Evolutionary conservation across 2,329 filamentous ascomycete species (phyloP).

Genomic region (Calonectria ilicicola): DNA sequence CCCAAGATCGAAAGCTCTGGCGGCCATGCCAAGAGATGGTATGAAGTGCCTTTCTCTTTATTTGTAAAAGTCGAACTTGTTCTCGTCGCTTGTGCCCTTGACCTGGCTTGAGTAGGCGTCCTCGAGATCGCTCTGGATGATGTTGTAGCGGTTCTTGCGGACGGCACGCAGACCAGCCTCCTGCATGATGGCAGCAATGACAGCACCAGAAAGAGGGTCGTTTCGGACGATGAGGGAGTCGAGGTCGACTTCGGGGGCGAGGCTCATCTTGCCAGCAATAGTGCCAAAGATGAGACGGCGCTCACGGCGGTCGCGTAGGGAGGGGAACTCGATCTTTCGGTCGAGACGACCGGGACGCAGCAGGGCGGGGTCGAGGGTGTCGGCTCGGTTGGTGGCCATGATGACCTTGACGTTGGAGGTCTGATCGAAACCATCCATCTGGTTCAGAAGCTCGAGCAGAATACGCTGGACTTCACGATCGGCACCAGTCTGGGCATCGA

Average conservation of each 20-base stretch:
- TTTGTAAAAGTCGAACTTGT: slow-evolving; percentile 94
- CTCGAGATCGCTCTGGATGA: slow-evolving; percentile 96
- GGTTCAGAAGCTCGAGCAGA: slow-evolving; percentile 94
- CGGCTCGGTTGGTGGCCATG: slow-evolving; percentile 99
- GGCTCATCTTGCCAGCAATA: slow-evolving; percentile 97
- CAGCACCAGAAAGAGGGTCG: slow-evolving; percentile 92
- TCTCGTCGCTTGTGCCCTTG: slow-evolving; percentile 77
- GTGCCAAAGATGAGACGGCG: slow-evolving; percentile 96
- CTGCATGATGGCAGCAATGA: slow-evolving; percentile 99
- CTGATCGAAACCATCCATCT: slow-evolving; percentile 99
- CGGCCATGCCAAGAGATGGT: neutral
- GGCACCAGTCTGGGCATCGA: slow-evolving; percentile 97
- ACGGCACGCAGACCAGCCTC: slow-evolving; percentile 95
- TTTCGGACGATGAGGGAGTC: slow-evolving; percentile 97
- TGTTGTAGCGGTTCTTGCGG: slow-evolving; percentile 98
- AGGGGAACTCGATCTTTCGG: slow-evolving; percentile 99
- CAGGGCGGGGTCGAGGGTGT: slow-evolving; percentile 94
- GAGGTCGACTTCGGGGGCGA: slow-evolving; percentile 95
- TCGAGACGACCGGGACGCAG: slow-evolving; percentile 95
- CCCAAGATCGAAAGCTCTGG: neutral
- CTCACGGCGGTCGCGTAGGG: slow-evolving; percentile 91
- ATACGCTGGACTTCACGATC: slow-evolving; percentile 99
- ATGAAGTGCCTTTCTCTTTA: slow-evolving; percentile 53
- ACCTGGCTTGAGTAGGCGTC: slow-evolving; percentile 98
- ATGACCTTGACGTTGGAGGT: slow-evolving; percentile 99